Base-by-base conservation (phyloP, 2,329 filamentous ascomycete species). In the Thermomyces lanuginosus region DNA sequence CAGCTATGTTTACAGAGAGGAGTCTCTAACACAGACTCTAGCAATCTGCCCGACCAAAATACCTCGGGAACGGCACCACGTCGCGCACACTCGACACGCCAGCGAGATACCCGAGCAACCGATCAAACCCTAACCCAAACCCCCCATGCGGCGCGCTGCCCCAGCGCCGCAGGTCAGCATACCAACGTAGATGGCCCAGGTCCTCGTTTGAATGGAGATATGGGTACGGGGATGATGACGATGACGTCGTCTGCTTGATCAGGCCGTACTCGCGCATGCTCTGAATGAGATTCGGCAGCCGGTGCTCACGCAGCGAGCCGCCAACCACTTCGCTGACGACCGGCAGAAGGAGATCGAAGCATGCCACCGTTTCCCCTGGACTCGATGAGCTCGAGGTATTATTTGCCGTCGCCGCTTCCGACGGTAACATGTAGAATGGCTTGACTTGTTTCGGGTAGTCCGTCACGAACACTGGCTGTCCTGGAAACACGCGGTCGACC, bases 111-210 rank as follows among this genome's bases (percentile, higher is more conserved):
- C 76, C 75, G 40, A 92, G 54, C 36, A 92, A 64, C 29, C 84
- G 70, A 60, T 93, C 84, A 46, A 92, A 91, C 6, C 84, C 84
- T 30, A 93, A 52, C 2, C 84, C 84, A 47, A 92, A 93, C 1
- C 84, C 84, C 21, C 84, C 84, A 43, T 92, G 84, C 18, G 82
- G 82, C 30, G 82, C 80, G 39, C 76, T 84, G n/a, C 84, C 84
- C 69, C 82, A 93, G 38, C 76, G 73, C 34, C 84, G 72, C 34
- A 93, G 64, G 49, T 93, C 83, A 13, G 81, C 61, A 48, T 92
- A 93, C 84, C 84, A 93, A 39, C 76, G 69, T 29, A 92, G 53
- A 33, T 59, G 58, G n/a, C 57, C 56, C 31, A 53, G 42, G 34
- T 53, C 43, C 44, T 61, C 54, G 10, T 45, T 44, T n/a, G 45